Percentiles rank a stretch among this genome's conserved stretches.
These are phyloP conservation scores for Fusarium euwallaceae DNA, from an alignment of 2,329 filamentous ascomycete species.

Conservation along the genomic window DNA sequence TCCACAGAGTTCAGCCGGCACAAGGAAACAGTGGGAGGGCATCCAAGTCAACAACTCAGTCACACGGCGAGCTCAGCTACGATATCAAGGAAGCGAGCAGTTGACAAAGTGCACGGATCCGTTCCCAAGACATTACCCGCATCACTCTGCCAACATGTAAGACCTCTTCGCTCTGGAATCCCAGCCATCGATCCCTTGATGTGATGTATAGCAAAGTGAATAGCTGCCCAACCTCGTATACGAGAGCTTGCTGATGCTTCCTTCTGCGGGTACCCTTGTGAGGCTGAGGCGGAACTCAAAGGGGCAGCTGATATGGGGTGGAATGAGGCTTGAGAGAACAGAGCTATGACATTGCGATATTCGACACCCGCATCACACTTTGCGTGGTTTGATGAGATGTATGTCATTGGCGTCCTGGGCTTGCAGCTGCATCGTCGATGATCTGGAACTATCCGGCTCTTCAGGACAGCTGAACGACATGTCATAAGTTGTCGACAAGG, in stretches of 20 bases:
- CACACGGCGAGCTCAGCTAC: neutral
- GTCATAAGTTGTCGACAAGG: constrained; percentile 25
- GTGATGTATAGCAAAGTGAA: constrained; percentile 2
- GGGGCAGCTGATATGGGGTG: neutral
- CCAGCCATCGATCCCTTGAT: constrained; percentile 3
- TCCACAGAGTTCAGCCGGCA: neutral
- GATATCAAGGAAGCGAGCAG: neutral
- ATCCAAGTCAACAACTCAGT: neutral
- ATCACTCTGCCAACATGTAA: constrained; percentile 15
- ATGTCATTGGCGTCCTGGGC: constrained; percentile 7
- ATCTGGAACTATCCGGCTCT: constrained; percentile 15
- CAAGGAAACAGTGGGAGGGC: neutral
- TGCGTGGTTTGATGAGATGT: neutral
- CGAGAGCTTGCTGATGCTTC: neutral
- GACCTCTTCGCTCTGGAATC: constrained; percentile 8
- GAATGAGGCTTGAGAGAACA: constrained; percentile 8
- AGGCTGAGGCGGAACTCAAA: constrained; percentile 1
- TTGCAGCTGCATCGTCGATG: constrained; percentile 17
- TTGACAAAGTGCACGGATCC: neutral
- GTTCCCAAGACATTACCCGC: neutral
- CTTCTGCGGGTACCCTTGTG: neutral
- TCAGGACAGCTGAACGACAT: constrained; percentile 18
- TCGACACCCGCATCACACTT: neutral
- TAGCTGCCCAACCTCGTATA: constrained; percentile 3
- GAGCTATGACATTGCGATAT: constrained; percentile 1